Evolutionary conservation across 2,329 filamentous ascomycete species (phyloP), one percentile per base, ranked within the genome.

Genomic region (Beauveria sp.): DNA sequence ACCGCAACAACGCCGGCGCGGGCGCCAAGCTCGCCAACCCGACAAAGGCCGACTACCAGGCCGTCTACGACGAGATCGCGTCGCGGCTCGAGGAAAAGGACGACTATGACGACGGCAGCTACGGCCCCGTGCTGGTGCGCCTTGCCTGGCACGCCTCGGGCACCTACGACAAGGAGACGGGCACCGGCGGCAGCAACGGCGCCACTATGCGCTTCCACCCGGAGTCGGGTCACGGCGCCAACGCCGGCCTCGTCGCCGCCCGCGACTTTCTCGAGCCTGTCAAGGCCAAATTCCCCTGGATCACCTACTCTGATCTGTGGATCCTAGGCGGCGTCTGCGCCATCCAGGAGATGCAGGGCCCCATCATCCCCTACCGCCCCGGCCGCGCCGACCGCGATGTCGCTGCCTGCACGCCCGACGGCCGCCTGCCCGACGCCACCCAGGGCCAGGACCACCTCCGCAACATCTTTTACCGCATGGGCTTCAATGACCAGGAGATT

Each of bases 401-500:
- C 34, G 77, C 87, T 62, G 90, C 86, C 74, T 97, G 92, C 84
- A 96, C 94, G 30, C 94, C 94, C 55, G 92, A 97, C 71, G 94
- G 94, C 66, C 92, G 93, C 75, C 82, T 85, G 34, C 83, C 92
- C 65, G 92, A 99, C 73, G 93, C 83, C 56, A 75, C 85, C 68
- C 85, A 97, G 82, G 88, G 84, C 63, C 80, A 86, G 64, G 84
- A 86, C 71, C 93, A 97, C 78, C 84, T 97, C 69, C 89, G 94
- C 70, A 84, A 85, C 78, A 93, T 97, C 80, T 99, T 97, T 78
- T 85, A 87, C 76, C 91, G 93, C 73, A 97, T 97, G 93, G 93
- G 93, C 67, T 97, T 97, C 83, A 89, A 94, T 76, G 93, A 99
- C 78, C 90, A 90, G 71, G 92, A 97, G 77, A 97, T 97, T 72